Conservation (phyloP, 768 basidiomycete species). For the Podaxis mareebaensis region DNA sequence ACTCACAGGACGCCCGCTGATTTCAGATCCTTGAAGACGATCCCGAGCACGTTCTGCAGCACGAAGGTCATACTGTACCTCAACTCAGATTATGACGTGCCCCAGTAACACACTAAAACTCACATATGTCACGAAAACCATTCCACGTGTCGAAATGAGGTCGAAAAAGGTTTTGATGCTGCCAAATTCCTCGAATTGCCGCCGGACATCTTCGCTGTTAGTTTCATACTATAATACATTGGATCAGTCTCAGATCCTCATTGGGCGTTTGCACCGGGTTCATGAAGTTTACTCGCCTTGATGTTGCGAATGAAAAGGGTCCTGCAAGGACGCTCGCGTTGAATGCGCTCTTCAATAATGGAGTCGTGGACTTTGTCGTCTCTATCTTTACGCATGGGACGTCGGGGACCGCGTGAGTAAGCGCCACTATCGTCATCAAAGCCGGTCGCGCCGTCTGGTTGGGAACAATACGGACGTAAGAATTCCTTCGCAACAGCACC, state of each 20-base stretch:
- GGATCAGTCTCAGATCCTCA: slow-evolving; percentile 19
- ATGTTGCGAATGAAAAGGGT: slow-evolving; percentile 98
- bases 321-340: slow-evolving; percentile 91
- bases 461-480: slow-evolving; percentile 50
- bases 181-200: slow-evolving; percentile 88
- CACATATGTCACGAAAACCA: slow-evolving; percentile 99
- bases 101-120: slow-evolving; percentile 35
- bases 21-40: slow-evolving; percentile 84
- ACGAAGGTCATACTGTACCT: slow-evolving; percentile 79
- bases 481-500: slow-evolving; percentile 39
- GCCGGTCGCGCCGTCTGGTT: slow-evolving; percentile 65
- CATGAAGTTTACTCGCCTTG: slow-evolving; percentile 69
- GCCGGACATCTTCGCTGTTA: slow-evolving; percentile 80
- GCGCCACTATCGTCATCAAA: slow-evolving; percentile 52
- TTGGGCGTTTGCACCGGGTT: neutral
- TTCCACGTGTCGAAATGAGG: slow-evolving; percentile 90
- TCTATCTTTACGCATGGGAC: slow-evolving; percentile 67
- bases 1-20: slow-evolving; percentile 87
- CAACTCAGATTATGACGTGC: neutral
- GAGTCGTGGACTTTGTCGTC: slow-evolving; percentile 90
- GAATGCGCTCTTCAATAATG: slow-evolving; percentile 91
- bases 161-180: slow-evolving; percentile 98
- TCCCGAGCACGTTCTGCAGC: slow-evolving; percentile 93
- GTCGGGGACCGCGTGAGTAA: slow-evolving; percentile 40
- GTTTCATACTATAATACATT: slow-evolving; percentile 74